These are phyloP conservation scores for Sugiyamaella valdiviana DNA, from an alignment of 805 yeast genomes.

Conservation along the genomic window DNA sequence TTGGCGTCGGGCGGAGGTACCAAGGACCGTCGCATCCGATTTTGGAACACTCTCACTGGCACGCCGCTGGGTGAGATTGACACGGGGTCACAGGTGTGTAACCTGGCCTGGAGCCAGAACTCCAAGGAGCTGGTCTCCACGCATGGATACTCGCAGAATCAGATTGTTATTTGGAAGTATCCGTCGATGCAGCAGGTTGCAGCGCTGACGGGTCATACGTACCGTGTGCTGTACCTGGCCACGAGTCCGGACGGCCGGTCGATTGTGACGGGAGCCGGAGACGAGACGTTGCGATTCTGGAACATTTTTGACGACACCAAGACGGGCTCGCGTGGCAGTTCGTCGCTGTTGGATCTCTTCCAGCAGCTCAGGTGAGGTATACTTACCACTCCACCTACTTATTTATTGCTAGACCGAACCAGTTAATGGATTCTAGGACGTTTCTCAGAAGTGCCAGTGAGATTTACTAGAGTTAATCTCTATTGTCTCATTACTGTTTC, in stretches of 20 bases:
- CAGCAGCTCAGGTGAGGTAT: slow-evolving; percentile 18
- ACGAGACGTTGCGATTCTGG: slow-evolving; percentile 94
- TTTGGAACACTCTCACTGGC: slow-evolving; percentile 89
- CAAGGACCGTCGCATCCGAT: slow-evolving; percentile 80
- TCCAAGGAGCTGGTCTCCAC: slow-evolving; percentile 90
- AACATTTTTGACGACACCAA: slow-evolving; percentile 69
- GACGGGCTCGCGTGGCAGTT: slow-evolving; percentile 3
- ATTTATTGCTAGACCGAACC: neutral
- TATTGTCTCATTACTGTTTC: no score
- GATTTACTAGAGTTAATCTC: no score
- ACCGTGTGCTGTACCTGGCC: slow-evolving; percentile 81
- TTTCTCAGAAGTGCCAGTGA: no score
- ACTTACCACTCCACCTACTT: neutral
- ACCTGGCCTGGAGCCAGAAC: slow-evolving; percentile 85
- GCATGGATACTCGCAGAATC: slow-evolving; percentile 89
- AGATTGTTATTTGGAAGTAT: slow-evolving; percentile 89
- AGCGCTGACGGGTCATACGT: slow-evolving; percentile 88
- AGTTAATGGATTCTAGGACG: neutral
- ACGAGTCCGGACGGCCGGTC: slow-evolving; percentile 95
- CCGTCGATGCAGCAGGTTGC: slow-evolving; percentile 91
- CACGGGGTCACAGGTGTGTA: slow-evolving; percentile 95
- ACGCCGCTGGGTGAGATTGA: slow-evolving; percentile 69
- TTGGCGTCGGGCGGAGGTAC: slow-evolving; percentile 97
- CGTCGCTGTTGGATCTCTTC: slow-evolving; percentile 17
- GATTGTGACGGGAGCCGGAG: slow-evolving; percentile 97